Base-by-base conservation (phyloP, 2,329 filamentous ascomycete genomes). In the Penicillium brasilianum region DNA sequence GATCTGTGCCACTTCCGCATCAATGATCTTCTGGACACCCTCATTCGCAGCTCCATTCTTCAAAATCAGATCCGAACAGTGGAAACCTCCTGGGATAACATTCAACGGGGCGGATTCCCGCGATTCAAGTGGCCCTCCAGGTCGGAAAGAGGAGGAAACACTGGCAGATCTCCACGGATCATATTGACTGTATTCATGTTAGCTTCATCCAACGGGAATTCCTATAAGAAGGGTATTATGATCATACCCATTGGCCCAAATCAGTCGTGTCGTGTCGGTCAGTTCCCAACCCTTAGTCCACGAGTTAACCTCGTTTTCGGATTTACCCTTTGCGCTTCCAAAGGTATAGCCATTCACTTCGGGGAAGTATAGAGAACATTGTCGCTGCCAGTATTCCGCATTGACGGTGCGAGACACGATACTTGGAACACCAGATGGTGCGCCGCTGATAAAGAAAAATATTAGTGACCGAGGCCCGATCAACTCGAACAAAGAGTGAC, bases 131-230 rank as follows among this genome's bases (percentile, higher is more conserved):
- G 85, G 84, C 0, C 87, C 86, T 6, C 80, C 83, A 0, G 85
- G 84, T 20, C 85, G 78, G 69, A 82, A 81, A 28, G 80, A 76
- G 18, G 83, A 84, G 0, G 81, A 82, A 0, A 88, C 81, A 4
- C 81, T 81, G 0, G 82, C 80, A 4, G 84, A 80, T 36, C 82
- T 78, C 87, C 86, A 88, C 6, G 86, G 87, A 69, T 89, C 87
- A 58, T 78, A 84, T 71, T 86, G 78, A 46, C 83, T 72, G 32
- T 32, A 48, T 53, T 51, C 7, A 30, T 1, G 16, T 54, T 1
- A 54, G 52, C 36, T 11, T 30, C 3, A 20, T 48, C 16, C 14
- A 11, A 48, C 10, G 9, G 2, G 9, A 4, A 16, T 28, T 28
- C 25, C 16, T 16, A 41, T 16, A 22, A 37, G 2, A 16, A 22